phyloP scores from a whole-genome alignment of 805 yeast species.

The Teunomyces stri region DNA sequence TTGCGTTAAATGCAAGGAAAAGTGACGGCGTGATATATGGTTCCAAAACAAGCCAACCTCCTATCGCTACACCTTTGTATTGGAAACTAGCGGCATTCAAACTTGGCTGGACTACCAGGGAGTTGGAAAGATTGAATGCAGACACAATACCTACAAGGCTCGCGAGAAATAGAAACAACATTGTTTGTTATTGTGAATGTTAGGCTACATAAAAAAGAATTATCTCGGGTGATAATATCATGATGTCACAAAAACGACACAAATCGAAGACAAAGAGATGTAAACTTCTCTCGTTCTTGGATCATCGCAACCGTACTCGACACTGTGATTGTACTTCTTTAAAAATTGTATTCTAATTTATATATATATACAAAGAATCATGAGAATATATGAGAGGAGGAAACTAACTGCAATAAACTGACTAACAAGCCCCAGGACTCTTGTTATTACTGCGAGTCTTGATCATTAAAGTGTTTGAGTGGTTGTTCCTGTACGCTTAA shows the following conservation, averaged over 20 bases:
- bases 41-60: slow-evolving; percentile 73
- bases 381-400: slow-evolving; percentile 3
- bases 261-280: no score
- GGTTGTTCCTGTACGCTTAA: slow-evolving; percentile 11
- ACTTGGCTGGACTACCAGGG: slow-evolving; percentile 4
- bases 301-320: no score
- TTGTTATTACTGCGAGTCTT: slow-evolving; percentile 1
- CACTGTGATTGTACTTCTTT: background rate
- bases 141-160: background rate
- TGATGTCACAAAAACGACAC: background rate
- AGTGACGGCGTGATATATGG: slow-evolving; percentile 70
- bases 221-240: background rate
- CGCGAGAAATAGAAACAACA: background rate
- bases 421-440: slow-evolving; percentile 2
- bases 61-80: slow-evolving; percentile 50
- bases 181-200: background rate
- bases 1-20: slow-evolving; percentile 40
- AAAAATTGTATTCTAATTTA: background rate
- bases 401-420: slow-evolving; percentile 2
- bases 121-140: background rate
- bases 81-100: slow-evolving; percentile 10
- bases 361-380: slow-evolving; percentile 1
- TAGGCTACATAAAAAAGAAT: background rate
- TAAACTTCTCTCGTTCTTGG: no score
- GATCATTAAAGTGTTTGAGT: background rate